Base-by-base conservation (phyloP, 352 stramenopile genomes). In the Blastocystis sp. region DNA sequence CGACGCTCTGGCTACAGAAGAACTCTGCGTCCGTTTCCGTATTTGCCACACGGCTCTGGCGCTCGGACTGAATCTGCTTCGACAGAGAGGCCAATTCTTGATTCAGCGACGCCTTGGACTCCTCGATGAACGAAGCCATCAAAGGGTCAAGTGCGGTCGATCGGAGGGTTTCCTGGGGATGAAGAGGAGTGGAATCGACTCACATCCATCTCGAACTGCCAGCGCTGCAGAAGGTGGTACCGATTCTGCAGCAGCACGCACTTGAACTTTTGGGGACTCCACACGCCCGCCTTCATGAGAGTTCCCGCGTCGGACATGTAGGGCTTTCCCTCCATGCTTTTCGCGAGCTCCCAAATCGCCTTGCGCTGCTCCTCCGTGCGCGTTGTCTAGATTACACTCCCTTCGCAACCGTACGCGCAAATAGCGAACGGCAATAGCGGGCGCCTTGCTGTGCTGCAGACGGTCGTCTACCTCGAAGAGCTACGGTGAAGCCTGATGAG, bases 201-300 rank as follows among this genome's bases (percentile, higher is more conserved):
- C n/a, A 71, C 64, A 71, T 23, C 71, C 17, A 81, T 60, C 23
- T 81, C 71, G 40, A 43, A 43, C 11, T 62, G 43, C 28, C 71
- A 53, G 28, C 28, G 28, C 19, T 60, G 71, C 11, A 45, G 48
- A 34, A 81, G n/a, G 3, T 52, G 52, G 66, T 81, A 81, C 2
- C 52, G 48, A 81, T 65, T 81, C 71, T 81, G 71, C 14, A 81
- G 28, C 9, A 81, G 60, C 11, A 81, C 40, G 28, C 71, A 14
- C 43, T 81, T 81, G 7, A 66, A n/a, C 71, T 81, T 81, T n/a
- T 81, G 71, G 14, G 71, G 71, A 81, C 71, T 81, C 71, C 71
- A 81, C 17, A 81, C 40, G 1, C 71, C 71, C 21, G 71, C 48
- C 48, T 81, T 81, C 11, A 81, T 43, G 60, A 81, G 71, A 23